A percentile compares a stretch with the other conserved stretches of the same genome.
Evolutionary conservation across 164 flowering plant species (phyloP).

Genomic region (Vitis labrusca): DNA sequence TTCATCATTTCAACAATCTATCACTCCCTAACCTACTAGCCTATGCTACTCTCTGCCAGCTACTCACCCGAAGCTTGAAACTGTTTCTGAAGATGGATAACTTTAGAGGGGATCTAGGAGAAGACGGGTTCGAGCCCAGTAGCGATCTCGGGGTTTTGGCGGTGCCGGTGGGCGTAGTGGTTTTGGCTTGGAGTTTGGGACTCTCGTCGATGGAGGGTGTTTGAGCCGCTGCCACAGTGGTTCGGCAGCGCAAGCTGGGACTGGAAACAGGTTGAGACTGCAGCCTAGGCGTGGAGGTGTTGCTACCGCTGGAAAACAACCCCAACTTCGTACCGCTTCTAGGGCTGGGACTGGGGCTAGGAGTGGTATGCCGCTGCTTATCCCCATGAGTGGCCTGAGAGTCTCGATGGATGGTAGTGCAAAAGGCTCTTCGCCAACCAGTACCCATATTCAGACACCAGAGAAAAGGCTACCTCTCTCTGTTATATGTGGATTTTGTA

Average conservation of each 20-base stretch:
- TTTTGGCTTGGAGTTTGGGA: constrained; percentile 61
- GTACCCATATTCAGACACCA: constrained; percentile 57
- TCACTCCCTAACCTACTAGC: too few species aligned
- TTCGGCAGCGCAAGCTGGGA: constrained; percentile 34
- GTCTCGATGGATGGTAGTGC: constrained; percentile 69
- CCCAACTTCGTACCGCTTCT: constrained; percentile 44
- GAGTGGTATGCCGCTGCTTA: constrained; percentile 15
- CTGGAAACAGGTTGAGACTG: constrained; percentile 31
- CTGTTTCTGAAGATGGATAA: constrained; percentile 73
- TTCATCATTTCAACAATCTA: too few species aligned
- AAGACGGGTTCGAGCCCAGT: constrained; percentile 50
- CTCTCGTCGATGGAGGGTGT: constrained; percentile 23
- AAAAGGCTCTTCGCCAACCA: constrained; percentile 94
- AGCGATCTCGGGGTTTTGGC: constrained; percentile 35
- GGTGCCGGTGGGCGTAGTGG: constrained; percentile 17
- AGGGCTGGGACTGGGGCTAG: constrained; percentile 42
- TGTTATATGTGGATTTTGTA: neutral
- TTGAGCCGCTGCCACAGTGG: constrained; percentile 10
- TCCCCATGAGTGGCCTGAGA: constrained; percentile 21
- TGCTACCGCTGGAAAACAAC: constrained; percentile 50
- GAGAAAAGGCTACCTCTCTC: neutral
- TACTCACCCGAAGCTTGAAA: constrained; percentile 68
- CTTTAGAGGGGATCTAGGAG: constrained; percentile 78
- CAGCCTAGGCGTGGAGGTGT: constrained; percentile 70
- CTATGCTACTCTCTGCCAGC: too few species aligned